A percentile compares a stretch with the other conserved stretches of the same genome.
Evolutionary conservation across 768 basidiomycete genomes (phyloP).

Genomic region (Psilocybe cubensis): DNA sequence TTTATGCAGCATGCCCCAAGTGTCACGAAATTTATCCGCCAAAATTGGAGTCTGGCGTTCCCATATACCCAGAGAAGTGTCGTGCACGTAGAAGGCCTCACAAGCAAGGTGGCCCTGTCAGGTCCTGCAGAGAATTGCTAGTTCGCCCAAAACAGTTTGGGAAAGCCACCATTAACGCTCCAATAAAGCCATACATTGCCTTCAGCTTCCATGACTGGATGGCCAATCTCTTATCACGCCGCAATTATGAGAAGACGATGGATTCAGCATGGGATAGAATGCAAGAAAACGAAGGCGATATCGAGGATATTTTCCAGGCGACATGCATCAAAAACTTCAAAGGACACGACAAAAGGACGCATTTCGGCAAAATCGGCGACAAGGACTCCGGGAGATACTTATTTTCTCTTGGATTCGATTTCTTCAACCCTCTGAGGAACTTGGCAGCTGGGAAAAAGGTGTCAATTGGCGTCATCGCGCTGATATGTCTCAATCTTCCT

Average conservation of each 20-base stretch:
- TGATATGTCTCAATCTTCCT: conserved; percentile 38
- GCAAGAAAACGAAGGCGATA: neutral
- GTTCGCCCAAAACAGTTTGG: too few relatives aligned
- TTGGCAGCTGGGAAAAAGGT: conserved; percentile 25
- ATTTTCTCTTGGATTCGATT: conserved; percentile 18
- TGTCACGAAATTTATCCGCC: too few relatives aligned
- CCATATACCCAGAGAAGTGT: too few relatives aligned
- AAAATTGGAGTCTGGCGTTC: too few relatives aligned
- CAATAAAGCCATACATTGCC: conserved; percentile 19
- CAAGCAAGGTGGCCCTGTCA: too few relatives aligned
- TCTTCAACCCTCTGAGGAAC: conserved; percentile 34
- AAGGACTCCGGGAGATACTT: neutral
- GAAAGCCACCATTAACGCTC: neutral
- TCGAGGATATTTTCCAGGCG: conserved; percentile 9
- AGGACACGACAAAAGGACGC: conserved; percentile 11
- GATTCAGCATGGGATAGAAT: conserved; percentile 19
- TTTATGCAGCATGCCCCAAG: conserved; percentile 10
- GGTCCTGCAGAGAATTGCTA: too few relatives aligned
- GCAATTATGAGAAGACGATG: conserved; percentile 29
- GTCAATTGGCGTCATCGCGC: conserved; percentile 25
- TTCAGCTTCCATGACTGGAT: conserved; percentile 30
- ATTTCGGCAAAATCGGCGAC: conserved; percentile 13
- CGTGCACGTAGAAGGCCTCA: too few relatives aligned
- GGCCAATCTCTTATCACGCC: conserved; percentile 23
- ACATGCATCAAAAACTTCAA: neutral